Evolutionary conservation across 352 stramenopile species (phyloP), one percentile per base, ranked within the genome.

Genomic region (Globisporangium ultimum): DNA sequence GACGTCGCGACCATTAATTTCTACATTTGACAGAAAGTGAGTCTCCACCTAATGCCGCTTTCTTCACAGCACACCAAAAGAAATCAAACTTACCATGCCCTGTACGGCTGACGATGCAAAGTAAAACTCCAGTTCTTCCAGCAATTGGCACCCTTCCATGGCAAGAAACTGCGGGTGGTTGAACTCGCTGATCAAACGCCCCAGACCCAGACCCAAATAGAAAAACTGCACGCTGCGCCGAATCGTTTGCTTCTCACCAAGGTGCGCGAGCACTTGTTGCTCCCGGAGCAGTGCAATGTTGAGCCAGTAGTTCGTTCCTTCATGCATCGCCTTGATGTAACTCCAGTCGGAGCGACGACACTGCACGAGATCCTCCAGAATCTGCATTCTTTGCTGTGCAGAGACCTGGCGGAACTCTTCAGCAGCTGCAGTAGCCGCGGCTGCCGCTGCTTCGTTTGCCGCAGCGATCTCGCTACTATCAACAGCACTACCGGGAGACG

Each of bases 1-100:
- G 73, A 87, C 24, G 85, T 88, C 28, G 83, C 83, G 43, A 94
- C 83, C 75, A 94, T 88, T 59, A 94, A 71, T 84, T 94, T 94
- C 80, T 90, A 63, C n/a, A 17, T 9, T 32, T 55, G 28, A 55
- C 21, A 62, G 3, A 20, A 47, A 18, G 43, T 21, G 2, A 64
- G 45, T n/a, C 14, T 12, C 15, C n/a, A n/a, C n/a, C n/a, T n/a
- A n/a, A n/a, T n/a, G n/a, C n/a, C n/a, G n/a, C n/a, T n/a, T n/a
- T n/a, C n/a, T n/a, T n/a, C n/a, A n/a, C n/a, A n/a, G n/a, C n/a
- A n/a, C n/a, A n/a, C n/a, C n/a, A 7, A 22, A 13, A 12, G 48
- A n/a, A 11, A 58, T 8, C 5, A 34, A 15, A 36, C 64, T 24
- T 45, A 90, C 80, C 85, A 94, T 92, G 61, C 81, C 79, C 69